These are phyloP conservation scores for Yamadazyma dendronema DNA, from an alignment of 1,139 yeast genomes.

Conservation along the genomic window DNA sequence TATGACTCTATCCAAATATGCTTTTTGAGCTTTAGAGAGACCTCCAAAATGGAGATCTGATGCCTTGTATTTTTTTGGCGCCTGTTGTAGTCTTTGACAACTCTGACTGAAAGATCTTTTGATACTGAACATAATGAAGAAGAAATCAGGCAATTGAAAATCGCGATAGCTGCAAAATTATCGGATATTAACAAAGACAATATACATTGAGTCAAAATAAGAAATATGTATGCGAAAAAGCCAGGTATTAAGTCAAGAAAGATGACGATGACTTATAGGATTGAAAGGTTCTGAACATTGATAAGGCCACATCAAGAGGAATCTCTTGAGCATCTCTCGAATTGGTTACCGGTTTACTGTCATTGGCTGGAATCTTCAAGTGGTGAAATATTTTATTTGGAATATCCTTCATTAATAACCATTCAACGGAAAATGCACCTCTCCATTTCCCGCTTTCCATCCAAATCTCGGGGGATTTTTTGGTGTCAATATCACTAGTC, in stretches of 20 bases:
- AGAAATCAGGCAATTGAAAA: not conserved
- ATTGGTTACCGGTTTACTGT: slow-evolving; percentile 51
- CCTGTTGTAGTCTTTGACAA: not conserved
- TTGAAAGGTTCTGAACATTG: slow-evolving; percentile 47
- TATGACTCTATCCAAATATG: slow-evolving; percentile 71
- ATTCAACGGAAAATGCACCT: slow-evolving; percentile 51
- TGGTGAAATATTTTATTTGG: slow-evolving; percentile 47
- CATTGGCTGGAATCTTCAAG: slow-evolving; percentile 44
- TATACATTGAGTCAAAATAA: not conserved
- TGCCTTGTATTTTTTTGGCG: not conserved
- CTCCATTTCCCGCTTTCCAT: slow-evolving; percentile 48
- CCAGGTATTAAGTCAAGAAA: slow-evolving; percentile 11
- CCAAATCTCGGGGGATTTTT: slow-evolving; percentile 46
- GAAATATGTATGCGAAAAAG: not conserved
- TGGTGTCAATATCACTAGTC: slow-evolving; percentile 39
- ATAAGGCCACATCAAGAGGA: slow-evolving; percentile 42
- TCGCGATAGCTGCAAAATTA: not conserved
- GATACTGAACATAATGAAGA: no score
- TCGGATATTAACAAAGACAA: not conserved
- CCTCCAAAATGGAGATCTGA: slow-evolving; percentile 36
- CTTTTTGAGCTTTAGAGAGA: slow-evolving; percentile 59
- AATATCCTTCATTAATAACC: slow-evolving; percentile 52
- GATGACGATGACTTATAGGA: slow-evolving; percentile 18
- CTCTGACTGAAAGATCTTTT: not conserved
- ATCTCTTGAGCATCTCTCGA: slow-evolving; percentile 63